Percentiles rank a stretch among this genome's conserved stretches.
Evolutionary conservation across 345 rosid species (phyloP).

Genomic region (Odontarrhena argentea): DNA sequence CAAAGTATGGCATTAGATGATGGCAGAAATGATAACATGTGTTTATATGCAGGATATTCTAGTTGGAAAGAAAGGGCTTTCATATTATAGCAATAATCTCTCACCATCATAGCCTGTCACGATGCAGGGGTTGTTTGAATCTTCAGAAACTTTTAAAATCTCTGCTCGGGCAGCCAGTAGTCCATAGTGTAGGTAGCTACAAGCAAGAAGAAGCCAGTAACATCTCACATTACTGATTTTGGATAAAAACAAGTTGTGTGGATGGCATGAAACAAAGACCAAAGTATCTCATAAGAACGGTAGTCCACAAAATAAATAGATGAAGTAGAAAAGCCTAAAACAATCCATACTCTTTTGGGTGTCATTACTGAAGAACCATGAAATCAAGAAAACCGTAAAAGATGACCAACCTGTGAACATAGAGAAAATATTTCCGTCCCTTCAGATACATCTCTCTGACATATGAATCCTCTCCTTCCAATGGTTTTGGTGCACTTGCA

Average conservation of each 20-base stretch:
- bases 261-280: slow-evolving; percentile 10
- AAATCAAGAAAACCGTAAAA: slow-evolving; percentile 10
- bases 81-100: slow-evolving; percentile 7
- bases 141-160: slow-evolving; percentile 71
- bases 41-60: slow-evolving; percentile 1
- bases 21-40: slow-evolving; percentile 11
- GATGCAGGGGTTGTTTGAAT: slow-evolving; percentile 75
- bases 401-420: slow-evolving; percentile 79
- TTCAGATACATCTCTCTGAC: slow-evolving; percentile 78
- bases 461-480: slow-evolving; percentile 74
- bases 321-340: slow-evolving; percentile 1
- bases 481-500: slow-evolving; percentile 65
- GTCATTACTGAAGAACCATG: not conserved
- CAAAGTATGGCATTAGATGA: not conserved
- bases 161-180: slow-evolving; percentile 96
- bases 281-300: not conserved
- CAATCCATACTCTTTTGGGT: not conserved
- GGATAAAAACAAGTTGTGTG: not conserved
- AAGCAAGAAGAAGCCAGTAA: slow-evolving; percentile 33
- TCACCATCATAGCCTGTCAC: slow-evolving; percentile 81
- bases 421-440: slow-evolving; percentile 80
- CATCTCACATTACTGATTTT: slow-evolving; percentile 3
- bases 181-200: slow-evolving; percentile 93
- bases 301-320: not conserved
- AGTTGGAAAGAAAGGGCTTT: slow-evolving; percentile 2